These are phyloP conservation scores for Trifolium pratense DNA, from an alignment of 306 rosid genomes.

Conservation along the genomic window DNA sequence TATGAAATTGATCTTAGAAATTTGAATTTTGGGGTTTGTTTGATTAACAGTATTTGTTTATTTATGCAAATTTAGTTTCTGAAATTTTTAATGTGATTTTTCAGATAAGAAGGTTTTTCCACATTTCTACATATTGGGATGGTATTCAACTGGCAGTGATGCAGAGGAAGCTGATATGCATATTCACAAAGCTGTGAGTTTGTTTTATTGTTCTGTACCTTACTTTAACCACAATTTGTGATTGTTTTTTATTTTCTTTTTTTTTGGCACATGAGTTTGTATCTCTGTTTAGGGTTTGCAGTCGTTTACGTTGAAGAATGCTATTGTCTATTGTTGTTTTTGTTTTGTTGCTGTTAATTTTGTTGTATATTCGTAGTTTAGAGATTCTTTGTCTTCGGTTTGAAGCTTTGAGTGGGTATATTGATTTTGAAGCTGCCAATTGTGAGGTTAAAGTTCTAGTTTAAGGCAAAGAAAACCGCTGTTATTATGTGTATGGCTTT, in stretches of 20 bases:
- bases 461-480: no score
- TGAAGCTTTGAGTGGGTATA: constrained; percentile 10
- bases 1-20: constrained; percentile 2
- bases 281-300: background rate
- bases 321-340: background rate
- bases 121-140: constrained; percentile 84
- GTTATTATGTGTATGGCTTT: no score
- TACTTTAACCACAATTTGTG: background rate
- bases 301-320: constrained; percentile 7
- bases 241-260: background rate
- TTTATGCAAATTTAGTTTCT: background rate
- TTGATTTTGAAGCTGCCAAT: constrained; percentile 20
- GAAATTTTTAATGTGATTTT: background rate
- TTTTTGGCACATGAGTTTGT: background rate
- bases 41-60: constrained; percentile 15
- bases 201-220: constrained; percentile 8
- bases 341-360: background rate
- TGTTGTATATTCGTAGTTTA: background rate
- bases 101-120: constrained; percentile 98
- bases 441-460: background rate
- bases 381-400: background rate
- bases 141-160: constrained; percentile 97
- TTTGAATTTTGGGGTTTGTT: background rate
- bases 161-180: constrained; percentile 88
- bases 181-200: constrained; percentile 88